phyloP scores from a whole-genome alignment of 495 filamentous ascomycete genomes.

The Astrocystis sublimbata region DNA sequence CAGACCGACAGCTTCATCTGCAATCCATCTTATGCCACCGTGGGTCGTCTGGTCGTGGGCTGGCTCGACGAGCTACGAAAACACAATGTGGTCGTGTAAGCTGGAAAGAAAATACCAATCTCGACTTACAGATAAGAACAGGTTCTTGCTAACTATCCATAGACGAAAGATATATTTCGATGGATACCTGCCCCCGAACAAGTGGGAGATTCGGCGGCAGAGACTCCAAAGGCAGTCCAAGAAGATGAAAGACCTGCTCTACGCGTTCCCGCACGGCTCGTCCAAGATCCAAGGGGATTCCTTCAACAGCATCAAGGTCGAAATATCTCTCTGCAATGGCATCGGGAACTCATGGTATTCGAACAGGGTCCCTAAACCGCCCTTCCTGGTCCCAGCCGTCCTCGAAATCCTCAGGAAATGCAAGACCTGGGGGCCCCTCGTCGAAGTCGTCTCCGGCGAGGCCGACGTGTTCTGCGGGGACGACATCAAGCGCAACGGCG shows the following conservation, averaged over 20 bases:
- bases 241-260: conserved; percentile 42
- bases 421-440: conserved; percentile 48
- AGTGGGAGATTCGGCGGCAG: conserved; percentile 52
- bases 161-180: conserved; percentile 74
- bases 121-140: not conserved
- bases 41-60: conserved; percentile 59
- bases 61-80: conserved; percentile 59
- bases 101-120: not conserved
- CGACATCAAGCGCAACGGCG: conserved; percentile 50
- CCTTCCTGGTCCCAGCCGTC: conserved; percentile 70
- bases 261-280: conserved; percentile 33
- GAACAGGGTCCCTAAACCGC: conserved; percentile 49
- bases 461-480: conserved; percentile 69
- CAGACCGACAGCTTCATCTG: conserved; percentile 42
- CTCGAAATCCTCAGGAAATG: conserved; percentile 57
- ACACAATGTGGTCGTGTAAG: conserved; percentile 61
- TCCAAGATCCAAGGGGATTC: conserved; percentile 13
- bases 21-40: conserved; percentile 60
- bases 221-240: conserved; percentile 49
- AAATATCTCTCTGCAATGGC: conserved; percentile 11
- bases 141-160: conserved; percentile 17
- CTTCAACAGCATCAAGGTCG: conserved; percentile 15
- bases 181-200: conserved; percentile 65
- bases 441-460: conserved; percentile 65
- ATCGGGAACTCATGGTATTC: not conserved